These are phyloP conservation scores for Monosporascus sp. DNA, from an alignment of 2,329 filamentous ascomycete genomes.

Conservation along the genomic window DNA sequence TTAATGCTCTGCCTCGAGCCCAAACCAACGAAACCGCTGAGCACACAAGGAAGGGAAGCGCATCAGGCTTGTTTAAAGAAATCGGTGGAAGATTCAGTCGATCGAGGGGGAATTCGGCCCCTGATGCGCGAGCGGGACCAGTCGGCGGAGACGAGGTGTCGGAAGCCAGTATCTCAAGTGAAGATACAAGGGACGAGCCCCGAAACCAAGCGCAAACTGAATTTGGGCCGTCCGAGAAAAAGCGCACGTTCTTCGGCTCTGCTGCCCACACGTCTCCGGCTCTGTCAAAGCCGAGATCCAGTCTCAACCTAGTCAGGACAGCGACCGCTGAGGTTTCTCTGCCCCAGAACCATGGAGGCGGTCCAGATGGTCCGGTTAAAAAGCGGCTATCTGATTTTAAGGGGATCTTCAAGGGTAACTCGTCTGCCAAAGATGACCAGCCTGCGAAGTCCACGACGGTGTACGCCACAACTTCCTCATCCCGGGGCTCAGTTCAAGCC, in stretches of 20 bases:
- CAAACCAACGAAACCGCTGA: constrained; percentile 34
- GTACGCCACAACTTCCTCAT: constrained; percentile 11
- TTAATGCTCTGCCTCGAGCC: constrained; percentile 29
- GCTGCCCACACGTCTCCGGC: constrained; percentile 26
- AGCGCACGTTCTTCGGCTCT: constrained; percentile 32
- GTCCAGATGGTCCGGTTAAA: constrained; percentile 15
- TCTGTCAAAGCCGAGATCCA: constrained; percentile 15
- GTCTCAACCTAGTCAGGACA: constrained; percentile 15
- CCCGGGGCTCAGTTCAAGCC: constrained; percentile 13
- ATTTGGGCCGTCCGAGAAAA: constrained; percentile 28
- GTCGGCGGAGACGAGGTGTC: constrained; percentile 35
- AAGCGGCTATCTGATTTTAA: constrained; percentile 26
- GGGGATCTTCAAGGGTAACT: constrained; percentile 26
- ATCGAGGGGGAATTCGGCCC: constrained; percentile 24
- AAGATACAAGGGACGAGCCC: constrained; percentile 30
- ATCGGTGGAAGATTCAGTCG: constrained; percentile 39
- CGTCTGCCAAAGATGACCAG: constrained; percentile 22
- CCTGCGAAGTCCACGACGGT: constrained; percentile 12
- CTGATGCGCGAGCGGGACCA: constrained; percentile 9
- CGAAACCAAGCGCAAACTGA: constrained; percentile 4
- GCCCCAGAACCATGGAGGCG: constrained; percentile 7
- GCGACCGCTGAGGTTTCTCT: constrained; percentile 10
- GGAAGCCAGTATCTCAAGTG: constrained; percentile 33
- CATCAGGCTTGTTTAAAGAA: constrained; percentile 45
- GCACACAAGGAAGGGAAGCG: constrained; percentile 26